Base-by-base conservation (phyloP, 768 basidiomycete genomes). In the Dioszegia crocea region DNA sequence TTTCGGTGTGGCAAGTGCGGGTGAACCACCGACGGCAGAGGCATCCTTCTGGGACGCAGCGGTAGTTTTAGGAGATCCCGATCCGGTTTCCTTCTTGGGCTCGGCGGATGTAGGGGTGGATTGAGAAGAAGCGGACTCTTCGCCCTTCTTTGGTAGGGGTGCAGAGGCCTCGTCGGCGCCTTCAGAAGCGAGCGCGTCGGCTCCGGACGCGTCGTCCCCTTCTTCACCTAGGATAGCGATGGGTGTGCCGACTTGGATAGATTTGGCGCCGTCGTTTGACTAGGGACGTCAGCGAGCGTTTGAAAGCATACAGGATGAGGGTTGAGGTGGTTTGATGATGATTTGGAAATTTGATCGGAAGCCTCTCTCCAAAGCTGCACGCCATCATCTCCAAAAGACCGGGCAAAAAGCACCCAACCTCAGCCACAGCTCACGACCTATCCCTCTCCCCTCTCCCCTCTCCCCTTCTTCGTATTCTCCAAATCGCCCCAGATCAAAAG, bases 191-290 rank as follows among this genome's bases (percentile, higher is more conserved):
- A 92, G 76, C 47, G 85, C 85, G 39, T 82, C 85, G 12, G 87
- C 90, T 60, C 84, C 88, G 29, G 91, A 87, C 59, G 96, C 74
- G 75, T 98, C 93, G 75, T 98, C 94, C 50, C 96, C 94, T 76
- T 92, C 89, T 78, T 98, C 96, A 27, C 84, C 96, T 54, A 93
- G 76, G 74, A 99, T 84, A 57, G 91, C 96, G 78, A 98, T 96
- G 62, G 86, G 80, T 16, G 86, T 83, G 59, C 96, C 96, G 70
- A 99, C 91, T 47, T 82, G 73, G 58, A 99, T 83, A 68, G 84
- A 85, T 81, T 98, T 99, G 57, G 88, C 77, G 59, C 96, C 96
- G 73, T 90, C 91, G 59, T 77, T 79, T 33, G 84, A 81, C 94
- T 98, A 56, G 27, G 44, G 21, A n/a, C n/a, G n/a, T 45, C 44